Evolutionary conservation across 495 filamentous ascomycete genomes (phyloP), one percentile per base, ranked within the genome.

Genomic region (Lasiosphaeris hirsuta): DNA sequence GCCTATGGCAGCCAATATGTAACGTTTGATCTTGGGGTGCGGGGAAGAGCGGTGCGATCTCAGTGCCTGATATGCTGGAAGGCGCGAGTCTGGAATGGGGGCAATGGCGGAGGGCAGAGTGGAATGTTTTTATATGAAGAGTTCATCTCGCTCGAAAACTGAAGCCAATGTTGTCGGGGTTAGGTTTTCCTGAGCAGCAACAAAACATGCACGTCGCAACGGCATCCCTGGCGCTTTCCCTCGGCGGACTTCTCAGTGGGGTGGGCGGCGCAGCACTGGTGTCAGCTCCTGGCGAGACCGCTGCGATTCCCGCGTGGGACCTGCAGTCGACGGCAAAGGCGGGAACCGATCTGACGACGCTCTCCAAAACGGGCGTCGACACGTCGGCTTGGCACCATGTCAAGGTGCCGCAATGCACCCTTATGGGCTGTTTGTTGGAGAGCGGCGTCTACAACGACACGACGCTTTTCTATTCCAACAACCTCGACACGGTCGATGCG

Each of bases 381-480:
- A 77, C 76, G 0, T 74, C 74, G 4, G 65, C 73, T 54, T 88
- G 85, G 84, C 67, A 81, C 55, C 72, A 72, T 4, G 72, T 85
- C 54, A 62, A 70, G 30, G 62, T 39, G 15, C 66, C 80, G 0
- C 76, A 74, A 8, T 79, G 73, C 19, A 86, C 84, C 0, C 71
- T 86, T 0, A 81, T 86, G 76, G 81, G 76, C 2, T 81, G 82
- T 7, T 73, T 88, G 4, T 62, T 87, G 18, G 67, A 79, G 17
- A 75, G 72, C 14, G 75, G 75, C 2, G 70, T 81, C 4, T 86
- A 82, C 69, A 77, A 76, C 35, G 83, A 86, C 38, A 68, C 71
- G 0, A 66, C 81, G 0, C 61, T 87, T 0, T 87, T 85, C 65
- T 85, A 75, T 61, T 86, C 83, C 0, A 67, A 83, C 17, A 80